These are phyloP conservation scores for Funneliformis geosporum DNA, from an alignment of 192 early-diverging fungal genomes.

Conservation along the genomic window DNA sequence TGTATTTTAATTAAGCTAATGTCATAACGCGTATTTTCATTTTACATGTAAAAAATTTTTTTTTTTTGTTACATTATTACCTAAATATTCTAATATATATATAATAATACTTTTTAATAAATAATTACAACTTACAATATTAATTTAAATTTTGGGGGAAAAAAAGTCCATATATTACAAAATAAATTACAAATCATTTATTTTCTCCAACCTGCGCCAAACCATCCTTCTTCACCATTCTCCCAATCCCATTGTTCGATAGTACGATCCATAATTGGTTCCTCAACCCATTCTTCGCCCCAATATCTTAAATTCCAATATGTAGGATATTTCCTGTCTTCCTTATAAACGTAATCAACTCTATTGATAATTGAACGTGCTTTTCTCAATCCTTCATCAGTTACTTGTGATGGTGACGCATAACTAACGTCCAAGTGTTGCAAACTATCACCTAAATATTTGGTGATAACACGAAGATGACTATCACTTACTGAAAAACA, in stretches of 20 bases:
- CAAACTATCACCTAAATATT: neutral
- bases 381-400: neutral
- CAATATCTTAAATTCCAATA: conserved; percentile 13
- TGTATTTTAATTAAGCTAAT: too few species aligned
- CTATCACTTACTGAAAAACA: neutral
- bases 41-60: too few species aligned
- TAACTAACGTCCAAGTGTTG: neutral
- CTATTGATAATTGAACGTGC: neutral
- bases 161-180: neutral
- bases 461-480: neutral
- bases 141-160: too few species aligned
- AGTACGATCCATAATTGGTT: neutral
- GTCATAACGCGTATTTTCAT: too few species aligned
- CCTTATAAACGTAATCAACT: conserved; percentile 5
- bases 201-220: neutral
- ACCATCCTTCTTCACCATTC: neutral
- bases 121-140: too few species aligned
- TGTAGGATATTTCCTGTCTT: neutral
- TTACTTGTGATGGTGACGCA: conserved; percentile 1
- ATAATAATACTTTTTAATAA: too few species aligned
- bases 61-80: too few species aligned
- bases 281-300: conserved; percentile 7
- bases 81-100: too few species aligned
- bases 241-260: conserved; percentile 1
- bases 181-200: neutral